Evolutionary conservation across 2,329 filamentous ascomycete genomes (phyloP).

Genomic region (Byssochlamys sp.): DNA sequence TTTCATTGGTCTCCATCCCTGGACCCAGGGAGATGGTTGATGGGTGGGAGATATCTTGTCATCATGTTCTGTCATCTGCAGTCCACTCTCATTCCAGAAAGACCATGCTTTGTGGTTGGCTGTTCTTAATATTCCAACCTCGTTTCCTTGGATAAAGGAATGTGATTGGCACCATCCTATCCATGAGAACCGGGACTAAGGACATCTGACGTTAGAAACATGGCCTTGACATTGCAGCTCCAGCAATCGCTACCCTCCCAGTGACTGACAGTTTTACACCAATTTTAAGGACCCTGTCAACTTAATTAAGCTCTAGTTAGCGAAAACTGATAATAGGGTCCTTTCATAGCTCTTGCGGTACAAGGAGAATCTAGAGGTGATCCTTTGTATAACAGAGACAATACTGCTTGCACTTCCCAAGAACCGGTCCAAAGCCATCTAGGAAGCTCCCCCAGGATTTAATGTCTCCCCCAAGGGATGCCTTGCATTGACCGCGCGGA

Average conservation of each 20-base stretch:
- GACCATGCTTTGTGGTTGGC: background rate
- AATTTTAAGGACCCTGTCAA: background rate
- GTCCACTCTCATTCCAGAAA: background rate
- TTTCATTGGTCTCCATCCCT: background rate
- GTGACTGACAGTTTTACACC: background rate
- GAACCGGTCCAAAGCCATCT: background rate
- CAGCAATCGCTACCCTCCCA: background rate
- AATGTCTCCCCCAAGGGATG: background rate
- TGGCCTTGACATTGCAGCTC: background rate
- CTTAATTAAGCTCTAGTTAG: background rate
- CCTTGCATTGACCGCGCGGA: background rate
- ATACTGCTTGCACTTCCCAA: background rate
- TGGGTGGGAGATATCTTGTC: background rate
- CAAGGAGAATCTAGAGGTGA: background rate
- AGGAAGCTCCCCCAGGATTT: background rate
- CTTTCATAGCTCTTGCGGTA: background rate
- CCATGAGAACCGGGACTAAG: background rate
- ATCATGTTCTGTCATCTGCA: background rate
- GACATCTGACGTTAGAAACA: background rate
- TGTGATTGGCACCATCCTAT: background rate
- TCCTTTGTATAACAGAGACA: background rate
- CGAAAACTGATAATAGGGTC: background rate
- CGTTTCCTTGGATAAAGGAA: background rate
- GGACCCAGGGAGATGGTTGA: background rate
- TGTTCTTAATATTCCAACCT: background rate